A percentile compares a stretch with the other conserved stretches of the same genome.
Evolutionary conservation across 2,329 filamentous ascomycete species (phyloP).

Genomic region (Nannizziopsis barbatae): DNA sequence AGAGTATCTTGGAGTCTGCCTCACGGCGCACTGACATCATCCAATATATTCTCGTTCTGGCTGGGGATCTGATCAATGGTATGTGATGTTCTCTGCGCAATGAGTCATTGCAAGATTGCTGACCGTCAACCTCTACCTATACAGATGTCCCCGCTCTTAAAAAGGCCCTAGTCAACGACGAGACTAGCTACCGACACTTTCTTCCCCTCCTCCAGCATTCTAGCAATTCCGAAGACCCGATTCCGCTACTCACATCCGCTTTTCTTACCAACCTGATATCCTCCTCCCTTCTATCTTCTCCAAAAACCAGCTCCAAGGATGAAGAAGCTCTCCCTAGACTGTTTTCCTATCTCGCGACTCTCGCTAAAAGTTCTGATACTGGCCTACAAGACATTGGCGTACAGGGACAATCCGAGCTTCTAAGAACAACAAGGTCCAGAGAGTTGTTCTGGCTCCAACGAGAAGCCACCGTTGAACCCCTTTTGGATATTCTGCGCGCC

Average conservation of each 20-base stretch:
- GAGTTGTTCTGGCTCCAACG: constrained; percentile 85
- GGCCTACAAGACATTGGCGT: constrained; percentile 93
- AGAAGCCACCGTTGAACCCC: constrained; percentile 68
- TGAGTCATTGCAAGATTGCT: background rate
- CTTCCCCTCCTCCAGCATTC: constrained; percentile 75
- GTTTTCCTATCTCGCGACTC: constrained; percentile 71
- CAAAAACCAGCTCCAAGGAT: constrained; percentile 51
- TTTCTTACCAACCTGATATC: constrained; percentile 73
- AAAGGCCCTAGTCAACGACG: constrained; percentile 61
- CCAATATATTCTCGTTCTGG: constrained; percentile 85
- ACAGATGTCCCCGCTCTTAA: constrained; percentile 70
- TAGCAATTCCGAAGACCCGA: constrained; percentile 69
- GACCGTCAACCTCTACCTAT: background rate
- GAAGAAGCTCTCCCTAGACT: constrained; percentile 68
- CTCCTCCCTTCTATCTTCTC: constrained; percentile 48
- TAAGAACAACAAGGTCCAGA: constrained; percentile 63
- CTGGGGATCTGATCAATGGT: constrained; percentile 82
- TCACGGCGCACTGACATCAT: constrained; percentile 80
- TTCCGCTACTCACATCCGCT: constrained; percentile 79
- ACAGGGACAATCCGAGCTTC: constrained; percentile 73
- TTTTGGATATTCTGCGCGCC: constrained; percentile 66
- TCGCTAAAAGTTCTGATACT: constrained; percentile 76
- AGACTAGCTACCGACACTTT: constrained; percentile 64
- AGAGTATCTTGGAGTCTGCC: constrained; percentile 74
- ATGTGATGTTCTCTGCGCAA: constrained; percentile 20